Base-by-base conservation (phyloP, 129 eudicot genomes). In the Oenanthe sinensis region DNA sequence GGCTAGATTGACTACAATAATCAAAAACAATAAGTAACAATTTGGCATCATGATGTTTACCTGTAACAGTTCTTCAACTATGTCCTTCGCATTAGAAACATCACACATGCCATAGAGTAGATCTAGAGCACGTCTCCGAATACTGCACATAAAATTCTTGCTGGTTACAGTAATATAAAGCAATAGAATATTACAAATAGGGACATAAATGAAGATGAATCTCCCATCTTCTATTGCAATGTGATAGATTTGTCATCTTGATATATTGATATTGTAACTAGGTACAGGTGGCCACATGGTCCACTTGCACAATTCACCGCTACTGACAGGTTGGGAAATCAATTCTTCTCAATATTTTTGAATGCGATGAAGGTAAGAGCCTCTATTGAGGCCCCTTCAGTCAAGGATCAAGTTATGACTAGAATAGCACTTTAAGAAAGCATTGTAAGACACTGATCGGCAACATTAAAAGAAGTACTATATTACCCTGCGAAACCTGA, bases 91-190 rank as follows among this genome's bases (percentile, higher is more conserved):
- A 85, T 96, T 96, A 24, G 99, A 90, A 79, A 96, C 99, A 82
- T 96, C 99, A 85, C 99, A 96, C 99, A 96, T 96, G 86, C 99
- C 99, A 84, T 96, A 96, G 52, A 96, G 93, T 83, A 94, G 82
- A 86, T 94, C 98, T 82, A 94, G 91, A 33, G 98, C 96, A 87
- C 98, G 97, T 86, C 98, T 90, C 78, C 98, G 79, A 5, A 94
- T 94, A 82, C 98, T 94, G 96, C 78, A 71, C 39, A 54, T 28
- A 58, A 37, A 55, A 67, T 11, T 15, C 33, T 67, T 28, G 42
- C 22, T 13, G 72, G 42, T 67, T 67, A 67, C 20, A 30, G 39
- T 67, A 26, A 28, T 4, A 67, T 30, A 10, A 65, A 65, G 3
- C 72, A 30, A 4, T 42, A 71, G 16, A 40, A 17, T 4, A 26